These are phyloP conservation scores for Leccinellum rugosiceps DNA, from an alignment of 768 basidiomycete species.

Conservation along the genomic window DNA sequence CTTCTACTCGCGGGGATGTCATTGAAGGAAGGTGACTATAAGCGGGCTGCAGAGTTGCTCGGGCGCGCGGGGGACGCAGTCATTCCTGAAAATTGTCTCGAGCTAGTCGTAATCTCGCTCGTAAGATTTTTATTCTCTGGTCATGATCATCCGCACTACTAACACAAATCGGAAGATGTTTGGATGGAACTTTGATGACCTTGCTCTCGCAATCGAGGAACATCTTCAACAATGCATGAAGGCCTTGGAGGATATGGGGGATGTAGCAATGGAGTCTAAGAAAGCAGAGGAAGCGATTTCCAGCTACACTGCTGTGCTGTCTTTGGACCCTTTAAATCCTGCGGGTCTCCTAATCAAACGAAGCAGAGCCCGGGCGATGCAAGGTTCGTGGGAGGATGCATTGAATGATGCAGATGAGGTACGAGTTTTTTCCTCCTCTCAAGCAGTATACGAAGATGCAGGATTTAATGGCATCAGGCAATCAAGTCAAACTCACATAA, in stretches of 20 bases:
- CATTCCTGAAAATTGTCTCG: too few relatives aligned
- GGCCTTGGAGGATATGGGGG: not conserved
- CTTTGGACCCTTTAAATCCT: not conserved
- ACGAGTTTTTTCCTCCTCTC: not conserved
- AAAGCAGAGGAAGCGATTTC: not conserved
- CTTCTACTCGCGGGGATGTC: not conserved
- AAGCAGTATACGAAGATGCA: not conserved
- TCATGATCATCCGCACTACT: not conserved
- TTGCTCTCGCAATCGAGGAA: not conserved
- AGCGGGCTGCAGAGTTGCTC: not conserved
- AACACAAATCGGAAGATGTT: slow-evolving; percentile 1
- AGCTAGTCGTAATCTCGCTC: too few relatives aligned
- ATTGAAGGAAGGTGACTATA: not conserved
- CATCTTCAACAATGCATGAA: not conserved
- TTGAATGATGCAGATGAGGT: slow-evolving; percentile 16
- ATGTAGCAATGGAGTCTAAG: not conserved
- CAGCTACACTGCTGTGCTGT: not conserved
- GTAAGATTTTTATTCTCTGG: too few relatives aligned
- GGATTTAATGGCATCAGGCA: not conserved
- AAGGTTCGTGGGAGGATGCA: not conserved
- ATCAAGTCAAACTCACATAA: not conserved
- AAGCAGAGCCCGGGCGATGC: not conserved
- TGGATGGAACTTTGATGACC: slow-evolving; percentile 13
- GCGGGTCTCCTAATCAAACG: slow-evolving; percentile 6
- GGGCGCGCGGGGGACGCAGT: too few relatives aligned